Conservation (phyloP, 2,329 filamentous ascomycete genomes). For the Aspergillus floridensis region DNA sequence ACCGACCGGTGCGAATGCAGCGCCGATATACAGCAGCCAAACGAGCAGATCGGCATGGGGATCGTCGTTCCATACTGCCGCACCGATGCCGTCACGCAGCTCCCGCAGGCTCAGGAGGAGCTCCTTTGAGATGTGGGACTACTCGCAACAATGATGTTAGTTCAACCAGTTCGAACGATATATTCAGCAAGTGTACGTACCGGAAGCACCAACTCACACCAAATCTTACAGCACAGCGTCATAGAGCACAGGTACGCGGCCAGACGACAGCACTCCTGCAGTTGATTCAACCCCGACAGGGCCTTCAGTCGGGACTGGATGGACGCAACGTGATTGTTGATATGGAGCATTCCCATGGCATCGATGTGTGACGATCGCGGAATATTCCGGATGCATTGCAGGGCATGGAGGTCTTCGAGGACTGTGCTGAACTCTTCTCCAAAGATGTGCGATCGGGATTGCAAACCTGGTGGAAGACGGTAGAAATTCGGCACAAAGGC, state of each 20-base stretch:
- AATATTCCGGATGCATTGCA: conserved; percentile 4
- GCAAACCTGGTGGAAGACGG: not conserved
- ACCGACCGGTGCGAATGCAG: conserved; percentile 1
- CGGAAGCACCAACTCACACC: conserved; percentile 7
- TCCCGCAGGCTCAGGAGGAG: not conserved
- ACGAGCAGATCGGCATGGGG: not conserved
- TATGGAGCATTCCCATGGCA: not conserved
- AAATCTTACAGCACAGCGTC: conserved; percentile 6
- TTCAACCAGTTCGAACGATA: too few species aligned
- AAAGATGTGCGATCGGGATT: not conserved
- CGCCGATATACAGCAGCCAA: conserved; percentile 6
- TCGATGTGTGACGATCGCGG: not conserved
- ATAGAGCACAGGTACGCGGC: conserved; percentile 5
- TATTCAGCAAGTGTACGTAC: too few species aligned
- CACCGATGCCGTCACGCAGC: not conserved
- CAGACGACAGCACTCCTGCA: conserved; percentile 5
- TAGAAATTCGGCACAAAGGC: not conserved
- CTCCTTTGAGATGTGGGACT: not conserved
- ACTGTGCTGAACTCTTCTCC: not conserved
- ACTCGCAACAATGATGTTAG: not conserved
- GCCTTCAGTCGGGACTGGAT: conserved; percentile 1
- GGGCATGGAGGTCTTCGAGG: conserved; percentile 1
- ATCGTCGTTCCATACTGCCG: not conserved
- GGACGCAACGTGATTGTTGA: conserved; percentile 6
- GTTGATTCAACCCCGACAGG: not conserved